phyloP scores from a whole-genome alignment of 2,329 filamentous ascomycete species.

The Colletotrichum sp. region DNA sequence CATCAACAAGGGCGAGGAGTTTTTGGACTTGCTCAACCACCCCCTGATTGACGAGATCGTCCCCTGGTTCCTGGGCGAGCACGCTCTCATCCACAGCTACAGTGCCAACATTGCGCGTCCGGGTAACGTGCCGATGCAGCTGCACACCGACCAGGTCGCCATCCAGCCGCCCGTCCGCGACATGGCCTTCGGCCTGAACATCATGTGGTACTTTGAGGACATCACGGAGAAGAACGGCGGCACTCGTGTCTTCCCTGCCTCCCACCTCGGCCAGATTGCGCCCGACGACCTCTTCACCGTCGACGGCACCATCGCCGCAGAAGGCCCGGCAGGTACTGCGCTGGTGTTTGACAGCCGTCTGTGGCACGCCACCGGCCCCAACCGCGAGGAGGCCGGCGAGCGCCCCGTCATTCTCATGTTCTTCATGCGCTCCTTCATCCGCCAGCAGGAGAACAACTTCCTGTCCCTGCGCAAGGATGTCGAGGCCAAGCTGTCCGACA shows the following conservation, averaged over 20 bases:
- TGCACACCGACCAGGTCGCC: constrained; percentile 5
- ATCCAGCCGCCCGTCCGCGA: constrained; percentile 5
- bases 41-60: constrained; percentile 4
- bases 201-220: not conserved
- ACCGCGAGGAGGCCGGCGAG: not conserved
- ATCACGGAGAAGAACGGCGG: not conserved
- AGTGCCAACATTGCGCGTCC: constrained; percentile 7
- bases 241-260: not conserved
- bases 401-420: constrained; percentile 2
- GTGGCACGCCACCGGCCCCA: not conserved
- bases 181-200: not conserved
- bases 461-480: constrained; percentile 3
- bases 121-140: not conserved
- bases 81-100: constrained; percentile 8
- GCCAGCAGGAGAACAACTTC: constrained; percentile 1
- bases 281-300: not conserved
- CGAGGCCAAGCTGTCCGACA: not conserved
- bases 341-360: not conserved
- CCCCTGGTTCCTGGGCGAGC: not conserved
- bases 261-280: not conserved
- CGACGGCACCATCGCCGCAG: not conserved
- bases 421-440: constrained; percentile 6
- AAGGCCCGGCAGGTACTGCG: not conserved
- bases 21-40: not conserved
- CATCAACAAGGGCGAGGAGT: constrained; percentile 9